Conservation (phyloP, 176 grass and related monocot species). For the Oryza nivara region DNA sequence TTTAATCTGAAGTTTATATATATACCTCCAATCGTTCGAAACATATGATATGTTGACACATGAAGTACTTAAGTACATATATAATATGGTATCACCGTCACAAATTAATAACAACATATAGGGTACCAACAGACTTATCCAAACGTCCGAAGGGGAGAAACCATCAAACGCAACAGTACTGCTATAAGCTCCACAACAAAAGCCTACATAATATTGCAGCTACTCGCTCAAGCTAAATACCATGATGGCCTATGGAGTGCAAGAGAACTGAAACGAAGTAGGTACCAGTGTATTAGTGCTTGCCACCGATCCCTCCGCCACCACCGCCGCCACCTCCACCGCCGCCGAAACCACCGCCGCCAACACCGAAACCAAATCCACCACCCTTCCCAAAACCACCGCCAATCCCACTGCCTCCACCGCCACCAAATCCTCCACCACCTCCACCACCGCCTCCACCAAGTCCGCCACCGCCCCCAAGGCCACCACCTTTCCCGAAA, state of each 20-base stretch:
- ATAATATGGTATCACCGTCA: neutral
- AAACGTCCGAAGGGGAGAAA: neutral
- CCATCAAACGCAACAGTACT: neutral
- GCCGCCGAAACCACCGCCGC: no score
- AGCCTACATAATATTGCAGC: neutral
- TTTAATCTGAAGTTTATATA: neutral
- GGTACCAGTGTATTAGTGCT: neutral
- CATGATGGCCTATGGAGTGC: neutral
- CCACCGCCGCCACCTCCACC: no score
- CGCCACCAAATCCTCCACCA: neutral
- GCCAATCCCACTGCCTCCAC: neutral
- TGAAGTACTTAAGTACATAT: neutral
- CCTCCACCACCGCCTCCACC: no score
- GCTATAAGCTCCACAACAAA: neutral
- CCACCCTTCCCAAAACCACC: conserved; percentile 17
- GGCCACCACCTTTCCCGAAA: neutral
- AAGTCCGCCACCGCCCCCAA: no score
- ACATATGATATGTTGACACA: neutral
- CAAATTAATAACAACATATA: neutral
- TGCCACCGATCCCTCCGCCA: neutral
- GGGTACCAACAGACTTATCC: neutral
- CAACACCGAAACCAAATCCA: neutral
- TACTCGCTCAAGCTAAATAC: neutral
- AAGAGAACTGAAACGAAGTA: neutral
- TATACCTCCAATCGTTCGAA: neutral